A percentile compares a stretch with the other conserved stretches of the same genome.
Conservation (phyloP, 2,329 filamentous ascomycete species). For the Pseudogymnoascus pannorum region DNA sequence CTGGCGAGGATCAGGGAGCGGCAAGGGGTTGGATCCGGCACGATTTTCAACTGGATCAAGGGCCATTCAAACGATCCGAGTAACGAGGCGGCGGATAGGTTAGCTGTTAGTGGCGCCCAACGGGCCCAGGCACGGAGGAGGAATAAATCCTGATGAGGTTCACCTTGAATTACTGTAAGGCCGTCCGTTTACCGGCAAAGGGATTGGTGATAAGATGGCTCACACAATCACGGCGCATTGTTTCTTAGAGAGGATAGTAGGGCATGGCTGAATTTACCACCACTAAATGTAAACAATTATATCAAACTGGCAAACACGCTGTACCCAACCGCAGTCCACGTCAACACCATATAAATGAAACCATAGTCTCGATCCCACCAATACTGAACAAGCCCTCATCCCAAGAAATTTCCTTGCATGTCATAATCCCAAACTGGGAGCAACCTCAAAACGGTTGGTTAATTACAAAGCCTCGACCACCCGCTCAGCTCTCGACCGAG, state of each 20-base stretch:
- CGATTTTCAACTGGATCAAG: constrained; percentile 81
- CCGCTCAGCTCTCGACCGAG: constrained; percentile 26
- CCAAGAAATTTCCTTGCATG: neutral
- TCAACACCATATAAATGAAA: constrained; percentile 1
- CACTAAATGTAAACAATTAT: constrained; percentile 5
- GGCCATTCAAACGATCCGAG: constrained; percentile 68
- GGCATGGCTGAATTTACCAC: constrained; percentile 1
- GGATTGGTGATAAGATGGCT: neutral
- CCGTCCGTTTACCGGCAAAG: too few species aligned
- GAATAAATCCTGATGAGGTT: neutral
- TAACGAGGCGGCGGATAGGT: constrained; percentile 70
- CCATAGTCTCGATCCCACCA: neutral
- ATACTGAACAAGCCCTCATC: neutral
- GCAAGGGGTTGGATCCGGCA: constrained; percentile 50
- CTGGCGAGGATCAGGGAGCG: constrained; percentile 64
- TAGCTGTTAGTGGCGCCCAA: constrained; percentile 62
- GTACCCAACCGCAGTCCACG: neutral
- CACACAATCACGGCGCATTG: neutral
- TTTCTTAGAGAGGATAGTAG: neutral
- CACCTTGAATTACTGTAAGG: neutral
- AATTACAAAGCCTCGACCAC: constrained; percentile 9
- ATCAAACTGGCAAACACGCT: constrained; percentile 7
- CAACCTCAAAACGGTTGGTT: neutral
- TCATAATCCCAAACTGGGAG: neutral
- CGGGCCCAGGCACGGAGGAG: constrained; percentile 1